Conservation (phyloP, 1,284 basidiomycete genomes). For the Cronartium ribicola region DNA sequence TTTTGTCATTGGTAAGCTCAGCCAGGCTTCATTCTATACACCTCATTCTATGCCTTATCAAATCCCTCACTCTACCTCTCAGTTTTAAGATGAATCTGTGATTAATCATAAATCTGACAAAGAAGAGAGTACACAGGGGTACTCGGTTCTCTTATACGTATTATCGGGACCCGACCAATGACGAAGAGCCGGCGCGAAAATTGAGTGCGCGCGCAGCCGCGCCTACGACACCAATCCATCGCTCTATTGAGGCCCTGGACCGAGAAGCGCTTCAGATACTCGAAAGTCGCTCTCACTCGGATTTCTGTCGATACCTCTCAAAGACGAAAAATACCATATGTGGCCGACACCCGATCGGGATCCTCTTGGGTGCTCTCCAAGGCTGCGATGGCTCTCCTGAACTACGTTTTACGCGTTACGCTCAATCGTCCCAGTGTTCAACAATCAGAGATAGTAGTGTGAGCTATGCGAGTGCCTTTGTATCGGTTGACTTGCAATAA, state of each 20-base stretch:
- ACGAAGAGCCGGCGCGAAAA: constrained; percentile 53
- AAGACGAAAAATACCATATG: constrained; percentile 94
- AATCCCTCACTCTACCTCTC: background rate
- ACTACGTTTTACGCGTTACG: constrained; percentile 73
- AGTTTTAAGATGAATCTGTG: no score
- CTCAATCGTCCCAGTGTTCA: constrained; percentile 77
- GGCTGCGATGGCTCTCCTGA: constrained; percentile 47
- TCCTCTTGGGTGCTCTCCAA: constrained; percentile 75
- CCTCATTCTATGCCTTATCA: background rate
- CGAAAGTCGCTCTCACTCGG: constrained; percentile 8
- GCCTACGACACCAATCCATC: constrained; percentile 52
- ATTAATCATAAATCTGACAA: no score
- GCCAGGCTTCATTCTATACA: background rate
- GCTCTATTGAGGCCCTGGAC: constrained; percentile 64
- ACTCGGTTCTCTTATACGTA: constrained; percentile 81
- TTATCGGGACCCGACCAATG: constrained; percentile 68
- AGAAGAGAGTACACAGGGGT: constrained; percentile 61
- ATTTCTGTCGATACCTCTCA: constrained; percentile 60
- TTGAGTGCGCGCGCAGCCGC: constrained; percentile 56
- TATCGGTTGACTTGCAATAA: constrained; percentile 48
- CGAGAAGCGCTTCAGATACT: constrained; percentile 7
- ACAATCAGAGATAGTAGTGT: constrained; percentile 76
- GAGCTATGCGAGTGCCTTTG: constrained; percentile 86
- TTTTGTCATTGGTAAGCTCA: constrained; percentile 59
- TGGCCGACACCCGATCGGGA: constrained; percentile 88